Conservation (phyloP, 163 green algal species). For the Volvox carteri region DNA sequence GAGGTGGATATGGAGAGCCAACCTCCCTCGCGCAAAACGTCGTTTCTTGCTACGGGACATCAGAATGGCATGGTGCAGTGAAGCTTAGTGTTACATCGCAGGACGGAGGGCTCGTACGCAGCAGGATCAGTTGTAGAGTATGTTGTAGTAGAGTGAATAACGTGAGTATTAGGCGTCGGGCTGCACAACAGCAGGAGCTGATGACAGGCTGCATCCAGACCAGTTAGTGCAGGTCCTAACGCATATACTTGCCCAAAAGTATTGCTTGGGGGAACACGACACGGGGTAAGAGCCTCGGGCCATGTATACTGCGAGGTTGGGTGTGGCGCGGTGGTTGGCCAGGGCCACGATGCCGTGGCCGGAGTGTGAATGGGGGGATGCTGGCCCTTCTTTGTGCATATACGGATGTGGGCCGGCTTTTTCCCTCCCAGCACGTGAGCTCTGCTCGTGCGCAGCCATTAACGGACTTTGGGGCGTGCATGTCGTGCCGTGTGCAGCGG, state of each 20-base stretch:
- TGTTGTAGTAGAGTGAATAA: neutral
- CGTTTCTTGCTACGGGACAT: neutral
- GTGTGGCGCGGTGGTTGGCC: too few species aligned
- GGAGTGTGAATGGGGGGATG: neutral
- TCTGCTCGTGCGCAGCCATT: neutral
- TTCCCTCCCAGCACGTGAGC: neutral
- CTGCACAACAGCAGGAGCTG: neutral
- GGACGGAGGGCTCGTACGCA: neutral
- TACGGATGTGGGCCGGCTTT: neutral
- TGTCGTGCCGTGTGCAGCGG: neutral
- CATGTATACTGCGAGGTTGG: neutral
- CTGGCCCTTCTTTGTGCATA: neutral
- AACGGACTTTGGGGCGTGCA: neutral
- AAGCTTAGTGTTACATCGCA: neutral
- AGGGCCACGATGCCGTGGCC: neutral
- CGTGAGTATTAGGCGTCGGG: too few species aligned
- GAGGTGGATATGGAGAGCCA: constrained; percentile 14
- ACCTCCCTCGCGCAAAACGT: neutral
- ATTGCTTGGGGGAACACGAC: neutral
- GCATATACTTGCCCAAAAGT: constrained; percentile 3
- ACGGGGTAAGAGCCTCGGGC: neutral
- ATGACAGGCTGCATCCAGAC: neutral
- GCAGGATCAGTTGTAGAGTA: constrained; percentile 21
- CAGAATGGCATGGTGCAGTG: constrained; percentile 30
- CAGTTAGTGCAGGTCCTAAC: neutral